These are phyloP conservation scores for Penicillium psychrosexuale DNA, from an alignment of 2,329 filamentous ascomycete species.

Conservation along the genomic window DNA sequence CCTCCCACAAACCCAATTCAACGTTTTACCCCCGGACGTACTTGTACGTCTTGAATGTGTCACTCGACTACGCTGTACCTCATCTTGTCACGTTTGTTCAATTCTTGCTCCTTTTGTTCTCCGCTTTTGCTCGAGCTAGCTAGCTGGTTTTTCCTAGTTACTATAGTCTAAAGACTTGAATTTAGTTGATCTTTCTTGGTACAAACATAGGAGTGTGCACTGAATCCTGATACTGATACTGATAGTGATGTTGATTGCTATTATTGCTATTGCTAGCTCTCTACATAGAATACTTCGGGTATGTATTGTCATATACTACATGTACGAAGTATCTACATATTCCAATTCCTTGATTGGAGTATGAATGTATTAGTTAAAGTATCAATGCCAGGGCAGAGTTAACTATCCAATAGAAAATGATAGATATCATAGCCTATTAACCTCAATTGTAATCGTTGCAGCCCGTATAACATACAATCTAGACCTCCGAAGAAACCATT, in stretches of 20 bases:
- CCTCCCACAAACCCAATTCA: not conserved
- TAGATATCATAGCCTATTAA: not conserved
- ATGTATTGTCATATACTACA: too few relatives aligned
- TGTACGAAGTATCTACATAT: too few relatives aligned
- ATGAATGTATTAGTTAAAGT: not conserved
- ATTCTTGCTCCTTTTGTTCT: conserved; percentile 1
- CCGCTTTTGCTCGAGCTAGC: conserved; percentile 3
- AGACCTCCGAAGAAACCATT: not conserved
- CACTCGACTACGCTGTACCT: conserved; percentile 2
- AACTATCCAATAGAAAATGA: not conserved
- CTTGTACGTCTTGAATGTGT: conserved; percentile 5
- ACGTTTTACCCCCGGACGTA: not conserved
- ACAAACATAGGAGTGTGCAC: not conserved
- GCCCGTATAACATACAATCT: not conserved
- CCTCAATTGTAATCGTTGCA: not conserved
- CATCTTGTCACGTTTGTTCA: not conserved
- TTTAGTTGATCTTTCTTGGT: not conserved
- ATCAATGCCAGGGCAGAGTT: not conserved
- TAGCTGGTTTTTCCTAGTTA: conserved; percentile 9
- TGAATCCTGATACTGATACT: too few relatives aligned
- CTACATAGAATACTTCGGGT: not conserved
- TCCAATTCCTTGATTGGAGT: not conserved
- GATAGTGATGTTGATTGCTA: not conserved
- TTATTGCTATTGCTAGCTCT: too few relatives aligned
- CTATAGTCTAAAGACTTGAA: conserved; percentile 5